These are phyloP conservation scores for Dothidotthia symphoricarpi DNA, from an alignment of 2,329 filamentous ascomycete species.

Conservation along the genomic window DNA sequence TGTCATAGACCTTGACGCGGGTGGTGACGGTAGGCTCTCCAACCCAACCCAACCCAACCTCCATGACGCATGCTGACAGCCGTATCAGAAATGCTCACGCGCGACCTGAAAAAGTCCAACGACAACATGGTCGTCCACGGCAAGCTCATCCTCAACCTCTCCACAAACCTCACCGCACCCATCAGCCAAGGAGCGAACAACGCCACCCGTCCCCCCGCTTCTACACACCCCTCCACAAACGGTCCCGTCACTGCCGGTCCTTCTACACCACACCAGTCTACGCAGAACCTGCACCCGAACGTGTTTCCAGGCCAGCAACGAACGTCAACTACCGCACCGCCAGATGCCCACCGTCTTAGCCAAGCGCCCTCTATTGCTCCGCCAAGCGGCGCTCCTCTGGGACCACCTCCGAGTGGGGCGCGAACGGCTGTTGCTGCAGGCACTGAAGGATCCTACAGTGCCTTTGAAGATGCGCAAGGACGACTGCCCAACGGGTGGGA, in stretches of 20 bases:
- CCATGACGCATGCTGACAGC: constrained; percentile 22
- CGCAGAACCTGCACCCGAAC: constrained; percentile 40
- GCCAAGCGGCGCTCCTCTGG: constrained; percentile 47
- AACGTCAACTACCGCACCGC: constrained; percentile 22
- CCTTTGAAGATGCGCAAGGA: constrained; percentile 95
- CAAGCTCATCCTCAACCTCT: constrained; percentile 94
- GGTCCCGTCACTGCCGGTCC: constrained; percentile 35
- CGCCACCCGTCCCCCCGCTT: constrained; percentile 42
- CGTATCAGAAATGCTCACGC: constrained; percentile 82
- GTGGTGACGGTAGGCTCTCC: constrained; percentile 74
- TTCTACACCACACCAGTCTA: constrained; percentile 44
- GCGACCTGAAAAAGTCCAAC: constrained; percentile 95
- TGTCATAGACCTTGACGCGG: constrained; percentile 84
- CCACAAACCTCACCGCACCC: constrained; percentile 78
- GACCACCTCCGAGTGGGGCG: constrained; percentile 29
- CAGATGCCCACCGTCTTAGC: constrained; percentile 28
- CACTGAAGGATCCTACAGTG: constrained; percentile 60
- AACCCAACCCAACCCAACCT: neutral
- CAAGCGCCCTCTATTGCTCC: constrained; percentile 32
- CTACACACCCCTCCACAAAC: constrained; percentile 40
- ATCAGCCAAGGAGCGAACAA: constrained; percentile 54
- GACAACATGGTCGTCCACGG: constrained; percentile 97
- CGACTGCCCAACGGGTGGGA: constrained; percentile 93
- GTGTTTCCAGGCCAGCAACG: constrained; percentile 38
- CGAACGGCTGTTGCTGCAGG: constrained; percentile 45